These are phyloP conservation scores for Populus pruinosa DNA, from an alignment of 345 rosid genomes.

Conservation along the genomic window DNA sequence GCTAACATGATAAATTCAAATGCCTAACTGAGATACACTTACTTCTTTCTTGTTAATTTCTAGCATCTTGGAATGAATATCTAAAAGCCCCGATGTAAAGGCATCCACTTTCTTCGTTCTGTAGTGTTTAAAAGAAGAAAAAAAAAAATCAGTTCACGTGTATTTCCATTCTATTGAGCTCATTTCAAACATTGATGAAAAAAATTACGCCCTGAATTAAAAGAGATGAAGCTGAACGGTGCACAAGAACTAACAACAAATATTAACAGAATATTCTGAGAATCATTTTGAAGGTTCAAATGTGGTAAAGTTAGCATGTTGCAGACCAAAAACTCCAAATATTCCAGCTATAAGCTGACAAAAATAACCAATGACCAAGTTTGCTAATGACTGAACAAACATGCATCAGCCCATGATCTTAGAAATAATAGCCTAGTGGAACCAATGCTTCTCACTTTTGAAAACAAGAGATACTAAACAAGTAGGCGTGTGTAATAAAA, in stretches of 20 bases:
- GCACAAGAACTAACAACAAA: neutral
- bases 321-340: neutral
- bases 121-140: constrained; percentile 18
- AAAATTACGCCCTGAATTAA: too few species aligned
- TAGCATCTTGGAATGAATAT: constrained; percentile 87
- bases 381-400: neutral
- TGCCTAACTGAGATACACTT: neutral
- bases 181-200: too few species aligned
- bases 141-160: neutral
- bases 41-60: constrained; percentile 88
- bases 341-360: neutral
- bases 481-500: neutral
- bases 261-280: neutral
- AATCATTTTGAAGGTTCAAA: neutral
- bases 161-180: neutral
- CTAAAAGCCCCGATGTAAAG: constrained; percentile 89
- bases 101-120: constrained; percentile 86
- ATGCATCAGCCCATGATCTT: neutral
- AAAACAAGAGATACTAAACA: neutral
- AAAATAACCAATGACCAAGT: neutral
- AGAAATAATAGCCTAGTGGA: neutral
- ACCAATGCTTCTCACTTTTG: neutral
- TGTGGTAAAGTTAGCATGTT: neutral
- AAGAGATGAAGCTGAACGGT: neutral
- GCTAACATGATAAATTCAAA: neutral